Evolutionary conservation across 345 rosid genomes (phyloP).

Genomic region (Acer campestre): DNA sequence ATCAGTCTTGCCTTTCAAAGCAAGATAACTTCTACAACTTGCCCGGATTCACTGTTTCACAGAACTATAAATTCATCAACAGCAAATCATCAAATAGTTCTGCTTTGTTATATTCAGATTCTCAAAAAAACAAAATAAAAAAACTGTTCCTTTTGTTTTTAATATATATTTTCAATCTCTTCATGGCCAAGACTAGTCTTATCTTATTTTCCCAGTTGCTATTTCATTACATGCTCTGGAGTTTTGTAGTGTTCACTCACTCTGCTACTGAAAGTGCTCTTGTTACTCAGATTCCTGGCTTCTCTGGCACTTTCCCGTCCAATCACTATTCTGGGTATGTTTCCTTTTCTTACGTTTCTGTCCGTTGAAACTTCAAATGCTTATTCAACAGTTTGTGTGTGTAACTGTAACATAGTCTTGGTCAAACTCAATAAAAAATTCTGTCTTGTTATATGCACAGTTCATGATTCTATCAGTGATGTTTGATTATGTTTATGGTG

Average conservation of each 20-base stretch:
- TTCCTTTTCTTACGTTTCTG: neutral
- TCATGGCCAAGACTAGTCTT: conserved; percentile 34
- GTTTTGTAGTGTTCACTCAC: conserved; percentile 24
- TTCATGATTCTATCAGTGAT: neutral
- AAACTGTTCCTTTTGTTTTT: neutral
- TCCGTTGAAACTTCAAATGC: neutral
- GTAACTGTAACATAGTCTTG: neutral
- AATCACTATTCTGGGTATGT: conserved; percentile 85
- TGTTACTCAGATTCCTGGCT: conserved; percentile 68
- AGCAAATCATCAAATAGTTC: neutral
- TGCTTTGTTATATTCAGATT: neutral
- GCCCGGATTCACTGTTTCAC: neutral
- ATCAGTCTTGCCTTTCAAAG: conserved; percentile 21
- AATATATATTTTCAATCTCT: neutral
- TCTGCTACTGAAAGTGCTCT: conserved; percentile 64
- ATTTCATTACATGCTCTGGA: conserved; percentile 19
- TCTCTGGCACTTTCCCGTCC: conserved; percentile 63
- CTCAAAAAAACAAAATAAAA: neutral
- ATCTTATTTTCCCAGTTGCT: conserved; percentile 10
- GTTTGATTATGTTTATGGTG: neutral
- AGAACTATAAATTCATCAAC: neutral
- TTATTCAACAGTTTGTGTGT: neutral
- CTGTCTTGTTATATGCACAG: neutral
- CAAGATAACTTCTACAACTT: conserved; percentile 2
- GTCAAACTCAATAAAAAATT: neutral